A percentile compares a stretch with the other conserved stretches of the same genome.
Evolutionary conservation across 2,329 filamentous ascomycete species (phyloP).

Genomic region (Scopulariopsis brevicaulis): DNA sequence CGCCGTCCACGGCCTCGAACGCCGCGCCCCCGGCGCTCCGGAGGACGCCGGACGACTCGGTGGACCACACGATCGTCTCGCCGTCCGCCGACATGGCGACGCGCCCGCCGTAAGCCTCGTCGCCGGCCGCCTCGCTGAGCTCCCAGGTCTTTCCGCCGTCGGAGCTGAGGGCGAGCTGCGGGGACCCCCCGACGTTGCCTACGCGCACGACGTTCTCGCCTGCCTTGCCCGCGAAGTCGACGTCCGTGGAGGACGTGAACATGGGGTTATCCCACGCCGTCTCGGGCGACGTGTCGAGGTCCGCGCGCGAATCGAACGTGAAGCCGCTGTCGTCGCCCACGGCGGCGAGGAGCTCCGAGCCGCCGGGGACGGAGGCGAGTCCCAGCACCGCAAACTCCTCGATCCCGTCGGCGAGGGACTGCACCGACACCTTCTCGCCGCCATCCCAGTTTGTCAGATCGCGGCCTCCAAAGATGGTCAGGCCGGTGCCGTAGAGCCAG

Average conservation of each 20-base stretch:
- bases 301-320: conserved; percentile 25
- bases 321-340: conserved; percentile 42
- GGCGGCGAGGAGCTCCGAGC: conserved; percentile 37
- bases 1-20: conserved; percentile 31
- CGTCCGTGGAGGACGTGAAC: conserved; percentile 30
- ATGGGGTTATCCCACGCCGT: conserved; percentile 33
- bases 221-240: conserved; percentile 37
- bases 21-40: conserved; percentile 25
- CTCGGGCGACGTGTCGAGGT: conserved; percentile 28
- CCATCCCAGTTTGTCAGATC: conserved; percentile 45
- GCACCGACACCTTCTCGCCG: conserved; percentile 24
- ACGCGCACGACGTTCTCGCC: conserved; percentile 34
- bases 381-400: conserved; percentile 40
- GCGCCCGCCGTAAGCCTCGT: conserved; percentile 27
- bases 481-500: conserved; percentile 49
- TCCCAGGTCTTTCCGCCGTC: conserved; percentile 40
- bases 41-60: conserved; percentile 25
- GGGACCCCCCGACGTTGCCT: conserved; percentile 29
- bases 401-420: conserved; percentile 40
- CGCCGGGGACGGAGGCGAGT: conserved; percentile 34
- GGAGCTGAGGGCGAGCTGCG: conserved; percentile 33
- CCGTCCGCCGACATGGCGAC: conserved; percentile 39
- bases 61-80: conserved; percentile 36
- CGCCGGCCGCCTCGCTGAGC: conserved; percentile 32
- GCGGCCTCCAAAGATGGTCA: conserved; percentile 40